phyloP scores from a whole-genome alignment of 768 basidiomycete genomes.

The Mycena chlorophos region DNA sequence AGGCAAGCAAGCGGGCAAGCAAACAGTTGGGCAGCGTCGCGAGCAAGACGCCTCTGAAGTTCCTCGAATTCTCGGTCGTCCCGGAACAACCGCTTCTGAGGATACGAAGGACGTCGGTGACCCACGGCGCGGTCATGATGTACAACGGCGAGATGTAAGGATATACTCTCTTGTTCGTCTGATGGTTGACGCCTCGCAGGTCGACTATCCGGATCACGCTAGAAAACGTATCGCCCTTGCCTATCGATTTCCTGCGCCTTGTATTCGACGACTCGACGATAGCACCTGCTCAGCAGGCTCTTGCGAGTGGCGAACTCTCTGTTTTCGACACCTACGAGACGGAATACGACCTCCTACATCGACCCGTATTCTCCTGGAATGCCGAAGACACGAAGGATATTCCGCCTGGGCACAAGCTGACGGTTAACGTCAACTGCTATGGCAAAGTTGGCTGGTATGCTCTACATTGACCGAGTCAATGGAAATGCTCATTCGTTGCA shows the following conservation, averaged over 20 bases:
- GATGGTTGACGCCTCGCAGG: conserved; percentile 42
- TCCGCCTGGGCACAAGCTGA: conserved; percentile 67
- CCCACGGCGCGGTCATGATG: conserved; percentile 91
- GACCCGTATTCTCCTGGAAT: conserved; percentile 81
- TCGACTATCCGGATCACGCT: conserved; percentile 82
- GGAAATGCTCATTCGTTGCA: conserved; percentile 32
- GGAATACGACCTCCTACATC: conserved; percentile 74
- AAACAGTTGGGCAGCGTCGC: conserved; percentile 10
- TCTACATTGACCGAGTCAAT: background rate
- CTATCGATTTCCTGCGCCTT: conserved; percentile 83
- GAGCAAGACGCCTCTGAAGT: conserved; percentile 41
- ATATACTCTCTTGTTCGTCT: conserved; percentile 6
- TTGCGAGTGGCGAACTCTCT: conserved; percentile 78
- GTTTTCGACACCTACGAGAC: conserved; percentile 90
- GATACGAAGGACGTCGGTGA: conserved; percentile 84
- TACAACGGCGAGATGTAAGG: conserved; percentile 90
- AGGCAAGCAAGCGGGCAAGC: conserved; percentile 41
- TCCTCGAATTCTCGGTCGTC: conserved; percentile 81
- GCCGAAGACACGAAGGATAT: conserved; percentile 52
- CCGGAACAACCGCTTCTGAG: conserved; percentile 86
- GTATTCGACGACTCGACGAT: conserved; percentile 92
- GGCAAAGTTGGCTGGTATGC: conserved; percentile 90
- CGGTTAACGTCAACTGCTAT: conserved; percentile 69
- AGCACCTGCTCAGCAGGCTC: conserved; percentile 66
- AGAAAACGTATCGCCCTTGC: conserved; percentile 83